phyloP scores from a whole-genome alignment of 805 yeast genomes.

The Cephaloascus albidus region DNA sequence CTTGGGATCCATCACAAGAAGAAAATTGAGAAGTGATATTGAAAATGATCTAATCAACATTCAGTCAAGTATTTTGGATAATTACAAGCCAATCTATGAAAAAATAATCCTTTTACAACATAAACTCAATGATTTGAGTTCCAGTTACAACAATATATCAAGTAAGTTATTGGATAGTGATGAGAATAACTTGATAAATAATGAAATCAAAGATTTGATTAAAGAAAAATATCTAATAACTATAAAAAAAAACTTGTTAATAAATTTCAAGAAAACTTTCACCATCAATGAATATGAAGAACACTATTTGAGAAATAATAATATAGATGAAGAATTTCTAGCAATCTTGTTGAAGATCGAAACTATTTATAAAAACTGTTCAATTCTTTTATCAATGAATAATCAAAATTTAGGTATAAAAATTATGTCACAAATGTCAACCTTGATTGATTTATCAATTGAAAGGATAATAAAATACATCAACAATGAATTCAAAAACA shows the following conservation, averaged over 20 bases:
- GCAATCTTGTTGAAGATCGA: slow-evolving; percentile 51
- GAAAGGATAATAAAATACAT: slow-evolving; percentile 27
- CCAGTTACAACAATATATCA: slow-evolving; percentile 10
- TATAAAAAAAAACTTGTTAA: slow-evolving; percentile 40
- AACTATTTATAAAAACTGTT: slow-evolving; percentile 55
- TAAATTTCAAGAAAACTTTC: slow-evolving; percentile 49
- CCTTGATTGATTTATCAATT: slow-evolving; percentile 41
- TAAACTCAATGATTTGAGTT: slow-evolving; percentile 15
- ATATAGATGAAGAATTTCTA: slow-evolving; percentile 48
- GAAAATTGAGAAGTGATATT: slow-evolving; percentile 48
- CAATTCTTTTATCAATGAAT: slow-evolving; percentile 60
- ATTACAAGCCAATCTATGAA: slow-evolving; percentile 32
- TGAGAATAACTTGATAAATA: slow-evolving; percentile 21
- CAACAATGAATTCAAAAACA: slow-evolving; percentile 5
- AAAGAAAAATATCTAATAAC: slow-evolving; percentile 1
- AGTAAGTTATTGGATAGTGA: slow-evolving; percentile 12
- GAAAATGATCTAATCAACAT: slow-evolving; percentile 52
- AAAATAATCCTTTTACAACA: slow-evolving; percentile 21
- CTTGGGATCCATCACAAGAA: slow-evolving; percentile 51
- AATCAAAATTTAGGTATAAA: slow-evolving; percentile 57
- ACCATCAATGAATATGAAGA: slow-evolving; percentile 67
- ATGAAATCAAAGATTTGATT: slow-evolving; percentile 3
- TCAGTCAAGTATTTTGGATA: slow-evolving; percentile 39
- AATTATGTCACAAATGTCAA: slow-evolving; percentile 50
- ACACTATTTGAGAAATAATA: slow-evolving; percentile 40